These are phyloP conservation scores for Purshia tridentata DNA, from an alignment of 306 rosid species.

Conservation along the genomic window DNA sequence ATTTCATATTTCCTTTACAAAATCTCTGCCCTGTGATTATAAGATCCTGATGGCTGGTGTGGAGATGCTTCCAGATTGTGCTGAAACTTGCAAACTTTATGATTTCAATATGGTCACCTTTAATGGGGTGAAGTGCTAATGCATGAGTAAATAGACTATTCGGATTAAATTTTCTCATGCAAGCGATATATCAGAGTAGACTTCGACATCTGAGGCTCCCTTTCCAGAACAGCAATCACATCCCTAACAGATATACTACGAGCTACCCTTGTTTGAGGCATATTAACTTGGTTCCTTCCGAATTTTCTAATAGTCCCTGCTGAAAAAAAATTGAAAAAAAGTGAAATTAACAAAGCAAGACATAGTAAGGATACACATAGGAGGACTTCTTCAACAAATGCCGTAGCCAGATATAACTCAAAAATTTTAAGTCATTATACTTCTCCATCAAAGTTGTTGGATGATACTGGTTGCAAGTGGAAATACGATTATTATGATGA, in stretches of 20 bases:
- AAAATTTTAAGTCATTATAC: neutral
- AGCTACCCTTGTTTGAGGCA: conserved; percentile 44
- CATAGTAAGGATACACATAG: neutral
- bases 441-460: neutral
- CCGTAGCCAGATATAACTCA: neutral
- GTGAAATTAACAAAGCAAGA: neutral
- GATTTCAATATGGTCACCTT: neutral
- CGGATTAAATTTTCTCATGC: conserved; percentile 54
- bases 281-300: conserved; percentile 52
- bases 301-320: conserved; percentile 48
- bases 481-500: neutral
- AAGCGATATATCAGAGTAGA: conserved; percentile 58
- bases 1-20: too few relatives aligned
- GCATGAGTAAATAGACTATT: neutral
- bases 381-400: neutral
- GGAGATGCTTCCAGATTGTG: neutral
- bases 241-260: conserved; percentile 68
- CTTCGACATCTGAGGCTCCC: conserved; percentile 83
- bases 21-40: too few relatives aligned
- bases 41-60: too few relatives aligned
- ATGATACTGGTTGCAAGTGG: neutral
- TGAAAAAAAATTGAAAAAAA: neutral
- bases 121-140: neutral
- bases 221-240: conserved; percentile 76
- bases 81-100: neutral